Percentiles rank a stretch among this genome's conserved stretches.
Conservation (phyloP, 1,284 basidiomycete genomes). For the Papiliotrema fonsecae region DNA sequence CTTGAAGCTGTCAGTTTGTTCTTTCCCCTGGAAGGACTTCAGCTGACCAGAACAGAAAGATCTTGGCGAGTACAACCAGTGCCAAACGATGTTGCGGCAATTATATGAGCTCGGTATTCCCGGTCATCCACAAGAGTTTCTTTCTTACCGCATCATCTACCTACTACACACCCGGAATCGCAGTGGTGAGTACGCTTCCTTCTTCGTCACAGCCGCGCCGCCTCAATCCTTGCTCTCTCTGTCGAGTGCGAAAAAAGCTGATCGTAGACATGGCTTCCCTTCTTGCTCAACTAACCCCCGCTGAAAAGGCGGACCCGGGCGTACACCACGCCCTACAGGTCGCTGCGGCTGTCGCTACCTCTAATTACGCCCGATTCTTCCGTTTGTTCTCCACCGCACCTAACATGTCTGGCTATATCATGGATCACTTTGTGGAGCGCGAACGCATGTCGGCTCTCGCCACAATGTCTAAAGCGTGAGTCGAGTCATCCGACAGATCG, state of each 20-base stretch:
- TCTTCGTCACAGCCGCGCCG: conserved; percentile 3
- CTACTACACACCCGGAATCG: conserved; percentile 89
- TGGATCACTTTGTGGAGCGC: conserved; percentile 96
- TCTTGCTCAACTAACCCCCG: conserved; percentile 88
- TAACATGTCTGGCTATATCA: conserved; percentile 97
- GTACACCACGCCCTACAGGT: conserved; percentile 87
- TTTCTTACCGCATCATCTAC: conserved; percentile 96
- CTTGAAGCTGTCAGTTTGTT: conserved; percentile 71
- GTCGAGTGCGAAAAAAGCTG: neutral
- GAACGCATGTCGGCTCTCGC: conserved; percentile 83
- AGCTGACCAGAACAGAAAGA: conserved; percentile 61
- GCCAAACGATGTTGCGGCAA: conserved; percentile 82
- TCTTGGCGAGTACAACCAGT: conserved; percentile 98
- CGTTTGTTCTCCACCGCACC: conserved; percentile 77
- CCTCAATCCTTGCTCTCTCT: neutral
- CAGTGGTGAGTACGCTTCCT: conserved; percentile 61
- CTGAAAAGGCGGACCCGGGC: conserved; percentile 72
- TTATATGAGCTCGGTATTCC: conserved; percentile 89
- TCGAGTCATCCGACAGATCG: conserved; percentile 18
- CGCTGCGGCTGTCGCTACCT: conserved; percentile 79
- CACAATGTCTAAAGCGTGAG: conserved; percentile 87
- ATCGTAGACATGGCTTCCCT: conserved; percentile 82
- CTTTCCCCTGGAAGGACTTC: conserved; percentile 9
- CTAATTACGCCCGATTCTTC: conserved; percentile 92
- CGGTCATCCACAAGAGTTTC: conserved; percentile 89